Conservation (phyloP, 805 yeast genomes). For the Nematodospora valgi region DNA sequence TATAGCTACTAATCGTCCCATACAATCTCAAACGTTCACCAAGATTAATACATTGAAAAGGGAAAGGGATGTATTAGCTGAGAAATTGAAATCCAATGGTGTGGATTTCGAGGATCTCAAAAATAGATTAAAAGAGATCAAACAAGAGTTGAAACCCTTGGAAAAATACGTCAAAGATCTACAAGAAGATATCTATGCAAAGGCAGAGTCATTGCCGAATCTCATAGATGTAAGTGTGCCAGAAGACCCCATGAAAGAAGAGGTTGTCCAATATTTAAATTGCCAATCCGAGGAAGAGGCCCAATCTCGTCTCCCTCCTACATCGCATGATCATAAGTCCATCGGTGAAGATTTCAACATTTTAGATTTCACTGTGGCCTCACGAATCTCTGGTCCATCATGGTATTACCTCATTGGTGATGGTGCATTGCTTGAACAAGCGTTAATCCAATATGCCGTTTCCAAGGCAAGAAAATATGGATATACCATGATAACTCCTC, state of each 20-base stretch:
- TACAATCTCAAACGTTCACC: slow-evolving; percentile 19
- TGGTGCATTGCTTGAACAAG: slow-evolving; percentile 88
- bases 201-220: slow-evolving; percentile 62
- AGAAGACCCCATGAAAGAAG: slow-evolving; percentile 35
- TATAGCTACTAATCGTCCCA: slow-evolving; percentile 22
- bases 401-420: slow-evolving; percentile 84
- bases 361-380: slow-evolving; percentile 67
- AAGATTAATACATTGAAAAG: slow-evolving; percentile 24
- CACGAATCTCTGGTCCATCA: slow-evolving; percentile 76
- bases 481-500: slow-evolving; percentile 73
- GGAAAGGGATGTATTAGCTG: slow-evolving; percentile 25
- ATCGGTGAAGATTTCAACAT: slow-evolving; percentile 69
- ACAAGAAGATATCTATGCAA: slow-evolving; percentile 33
- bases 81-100: slow-evolving; percentile 14
- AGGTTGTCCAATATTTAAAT: slow-evolving; percentile 52
- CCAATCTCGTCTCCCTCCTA: slow-evolving; percentile 6
- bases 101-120: slow-evolving; percentile 7
- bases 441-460: slow-evolving; percentile 77
- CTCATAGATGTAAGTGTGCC: slow-evolving; percentile 48
- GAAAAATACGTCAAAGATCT: slow-evolving; percentile 22
- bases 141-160: slow-evolving; percentile 22
- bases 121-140: slow-evolving; percentile 20
- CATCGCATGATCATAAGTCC: slow-evolving; percentile 54
- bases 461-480: slow-evolving; percentile 63
- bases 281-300: slow-evolving; percentile 26